phyloP scores from a whole-genome alignment of 495 filamentous ascomycete species.

The Cenococcum geophilum region DNA sequence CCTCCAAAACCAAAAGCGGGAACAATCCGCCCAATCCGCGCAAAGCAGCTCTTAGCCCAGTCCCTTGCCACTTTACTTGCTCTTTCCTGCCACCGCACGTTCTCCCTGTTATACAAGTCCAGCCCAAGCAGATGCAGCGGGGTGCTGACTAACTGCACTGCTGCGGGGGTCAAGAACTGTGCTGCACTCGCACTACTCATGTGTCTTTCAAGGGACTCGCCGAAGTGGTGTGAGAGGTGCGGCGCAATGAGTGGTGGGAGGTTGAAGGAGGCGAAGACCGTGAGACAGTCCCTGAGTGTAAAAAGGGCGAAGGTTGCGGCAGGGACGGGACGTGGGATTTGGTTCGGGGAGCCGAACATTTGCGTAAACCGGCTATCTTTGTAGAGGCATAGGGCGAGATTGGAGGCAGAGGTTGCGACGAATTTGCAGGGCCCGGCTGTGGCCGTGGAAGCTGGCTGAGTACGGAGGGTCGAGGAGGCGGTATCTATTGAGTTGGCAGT shows the following conservation, averaged over 20 bases:
- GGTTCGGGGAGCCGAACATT: slow-evolving; percentile 61
- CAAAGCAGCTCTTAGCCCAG: slow-evolving; percentile 68
- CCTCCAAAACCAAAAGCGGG: slow-evolving; percentile 93
- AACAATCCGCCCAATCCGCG: slow-evolving; percentile 83
- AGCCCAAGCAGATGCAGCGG: slow-evolving; percentile 83
- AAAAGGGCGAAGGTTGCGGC: slow-evolving; percentile 70
- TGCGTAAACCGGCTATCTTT: slow-evolving; percentile 84
- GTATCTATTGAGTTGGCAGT: slow-evolving; percentile 89
- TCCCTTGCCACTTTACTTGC: slow-evolving; percentile 61
- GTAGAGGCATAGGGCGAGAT: slow-evolving; percentile 85
- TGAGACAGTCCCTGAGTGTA: slow-evolving; percentile 76
- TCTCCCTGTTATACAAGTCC: slow-evolving; percentile 76
- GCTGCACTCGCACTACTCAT: slow-evolving; percentile 57
- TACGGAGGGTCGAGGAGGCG: slow-evolving; percentile 55
- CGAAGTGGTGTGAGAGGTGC: slow-evolving; percentile 37
- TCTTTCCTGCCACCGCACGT: slow-evolving; percentile 50
- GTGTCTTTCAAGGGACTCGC: slow-evolving; percentile 45
- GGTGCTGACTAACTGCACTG: slow-evolving; percentile 74
- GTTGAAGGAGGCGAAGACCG: slow-evolving; percentile 93
- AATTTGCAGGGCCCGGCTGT: slow-evolving; percentile 79
- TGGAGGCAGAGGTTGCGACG: slow-evolving; percentile 70
- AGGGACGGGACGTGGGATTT: slow-evolving; percentile 48
- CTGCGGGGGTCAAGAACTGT: slow-evolving; percentile 75
- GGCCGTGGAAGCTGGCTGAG: slow-evolving; percentile 48
- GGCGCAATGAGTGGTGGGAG: slow-evolving; percentile 73